Conservation (phyloP, 805 yeast genomes). For the Torulaspora quercuum region DNA sequence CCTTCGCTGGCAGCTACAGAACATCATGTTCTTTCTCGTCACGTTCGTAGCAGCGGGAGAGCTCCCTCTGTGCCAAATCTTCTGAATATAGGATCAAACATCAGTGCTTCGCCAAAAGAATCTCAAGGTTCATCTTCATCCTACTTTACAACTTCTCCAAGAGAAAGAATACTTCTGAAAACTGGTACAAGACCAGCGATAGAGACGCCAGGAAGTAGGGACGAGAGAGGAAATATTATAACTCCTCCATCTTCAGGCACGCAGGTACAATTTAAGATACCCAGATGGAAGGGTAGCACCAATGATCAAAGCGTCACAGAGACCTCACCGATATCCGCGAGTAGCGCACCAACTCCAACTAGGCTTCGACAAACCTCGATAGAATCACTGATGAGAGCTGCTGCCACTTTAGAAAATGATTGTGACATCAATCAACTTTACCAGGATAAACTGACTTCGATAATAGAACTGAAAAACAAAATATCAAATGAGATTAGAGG, state of each 20-base stretch:
- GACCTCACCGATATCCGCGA: slow-evolving; percentile 5
- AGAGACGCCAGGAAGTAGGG: slow-evolving; percentile 2
- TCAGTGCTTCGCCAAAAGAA: slow-evolving; percentile 1
- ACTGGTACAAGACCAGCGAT: not conserved
- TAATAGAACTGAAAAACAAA: slow-evolving; percentile 17
- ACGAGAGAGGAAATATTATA: slow-evolving; percentile 7
- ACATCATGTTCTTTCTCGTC: slow-evolving; percentile 12
- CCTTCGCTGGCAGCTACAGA: slow-evolving; percentile 3
- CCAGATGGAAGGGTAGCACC: slow-evolving; percentile 8
- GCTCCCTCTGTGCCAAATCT: slow-evolving; percentile 14
- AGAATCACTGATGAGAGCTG: slow-evolving; percentile 29
- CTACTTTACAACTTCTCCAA: not conserved
- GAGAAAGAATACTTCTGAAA: not conserved
- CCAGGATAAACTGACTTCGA: slow-evolving; percentile 17
- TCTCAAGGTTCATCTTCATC: not conserved
- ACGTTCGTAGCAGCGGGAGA: slow-evolving; percentile 5
- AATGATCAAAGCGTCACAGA: slow-evolving; percentile 6
- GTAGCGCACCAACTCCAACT: slow-evolving; percentile 1
- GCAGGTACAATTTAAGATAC: slow-evolving; percentile 11
- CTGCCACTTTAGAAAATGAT: slow-evolving; percentile 19
- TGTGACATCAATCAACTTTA: slow-evolving; percentile 13
- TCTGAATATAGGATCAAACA: slow-evolving; percentile 9
- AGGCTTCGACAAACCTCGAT: slow-evolving; percentile 18
- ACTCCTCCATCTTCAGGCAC: slow-evolving; percentile 14
- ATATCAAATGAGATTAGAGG: slow-evolving; percentile 13